phyloP scores from a whole-genome alignment of 2,329 filamentous ascomycete species.

The Colletotrichum salicis region DNA sequence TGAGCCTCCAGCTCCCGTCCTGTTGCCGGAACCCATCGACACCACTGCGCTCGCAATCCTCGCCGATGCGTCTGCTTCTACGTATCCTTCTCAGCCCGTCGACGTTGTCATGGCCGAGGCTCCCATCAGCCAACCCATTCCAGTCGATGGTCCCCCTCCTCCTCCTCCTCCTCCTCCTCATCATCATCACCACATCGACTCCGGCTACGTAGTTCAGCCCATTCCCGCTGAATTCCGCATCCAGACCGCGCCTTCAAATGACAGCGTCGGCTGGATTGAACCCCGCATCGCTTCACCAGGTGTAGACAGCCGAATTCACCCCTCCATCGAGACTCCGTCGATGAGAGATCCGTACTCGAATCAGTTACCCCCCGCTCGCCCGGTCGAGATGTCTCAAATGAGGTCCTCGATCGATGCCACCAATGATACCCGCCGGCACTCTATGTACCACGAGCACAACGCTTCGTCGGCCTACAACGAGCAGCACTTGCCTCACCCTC shows the following conservation, averaged over 20 bases:
- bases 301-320: slow-evolving; percentile 14
- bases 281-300: slow-evolving; percentile 27
- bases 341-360: slow-evolving; percentile 15
- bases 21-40: slow-evolving; percentile 14
- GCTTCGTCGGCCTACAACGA: slow-evolving; percentile 21
- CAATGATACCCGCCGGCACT: slow-evolving; percentile 29
- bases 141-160: slow-evolving; percentile 10
- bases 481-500: slow-evolving; percentile 27
- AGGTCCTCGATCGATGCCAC: slow-evolving; percentile 26
- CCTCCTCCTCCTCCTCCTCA: not conserved
- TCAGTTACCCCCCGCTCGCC: slow-evolving; percentile 31
- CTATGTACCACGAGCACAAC: slow-evolving; percentile 31
- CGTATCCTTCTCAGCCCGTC: slow-evolving; percentile 9
- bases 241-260: slow-evolving; percentile 9
- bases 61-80: slow-evolving; percentile 20
- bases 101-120: slow-evolving; percentile 23
- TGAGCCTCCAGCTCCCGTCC: slow-evolving; percentile 26
- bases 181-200: slow-evolving; percentile 20
- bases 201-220: slow-evolving; percentile 20
- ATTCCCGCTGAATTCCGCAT: slow-evolving; percentile 14
- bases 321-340: slow-evolving; percentile 15
- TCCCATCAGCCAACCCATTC: not conserved
- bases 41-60: slow-evolving; percentile 22
- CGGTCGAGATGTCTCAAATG: slow-evolving; percentile 34
- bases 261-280: slow-evolving; percentile 20